Conservation (phyloP, 495 filamentous ascomycete genomes). For the Neurospora sp. region DNA sequence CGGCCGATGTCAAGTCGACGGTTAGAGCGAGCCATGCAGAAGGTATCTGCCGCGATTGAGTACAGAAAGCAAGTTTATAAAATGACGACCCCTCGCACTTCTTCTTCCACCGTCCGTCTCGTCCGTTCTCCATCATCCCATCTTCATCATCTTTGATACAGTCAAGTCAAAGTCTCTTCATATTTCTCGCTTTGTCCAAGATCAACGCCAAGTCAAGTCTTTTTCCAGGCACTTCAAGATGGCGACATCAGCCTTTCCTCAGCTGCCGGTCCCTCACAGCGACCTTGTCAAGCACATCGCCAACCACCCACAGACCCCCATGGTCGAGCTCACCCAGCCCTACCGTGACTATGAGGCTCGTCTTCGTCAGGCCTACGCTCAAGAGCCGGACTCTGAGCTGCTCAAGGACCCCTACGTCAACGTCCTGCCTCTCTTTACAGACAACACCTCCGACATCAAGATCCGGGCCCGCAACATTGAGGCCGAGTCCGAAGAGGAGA, state of each 20-base stretch:
- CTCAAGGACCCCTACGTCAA: conserved; percentile 55
- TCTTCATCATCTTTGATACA: background rate
- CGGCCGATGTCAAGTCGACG: background rate
- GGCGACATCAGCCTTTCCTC: conserved; percentile 26
- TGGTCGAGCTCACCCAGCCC: conserved; percentile 51
- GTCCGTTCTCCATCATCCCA: background rate
- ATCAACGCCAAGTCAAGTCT: background rate
- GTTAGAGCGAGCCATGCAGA: background rate
- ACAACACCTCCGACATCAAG: conserved; percentile 43
- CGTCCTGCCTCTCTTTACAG: conserved; percentile 57
- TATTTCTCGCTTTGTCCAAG: background rate
- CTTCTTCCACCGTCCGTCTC: background rate
- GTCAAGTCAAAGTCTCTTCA: background rate
- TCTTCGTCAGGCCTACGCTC: conserved; percentile 61
- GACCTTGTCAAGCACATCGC: conserved; percentile 37
- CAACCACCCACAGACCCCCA: conserved; percentile 40
- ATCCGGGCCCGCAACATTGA: conserved; percentile 53
- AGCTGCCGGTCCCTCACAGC: conserved; percentile 31
- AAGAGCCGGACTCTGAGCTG: conserved; percentile 48
- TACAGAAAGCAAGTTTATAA: background rate
- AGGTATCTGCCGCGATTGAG: background rate
- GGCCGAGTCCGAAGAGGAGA: conserved; percentile 47
- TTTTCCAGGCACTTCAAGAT: background rate
- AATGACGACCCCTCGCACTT: background rate
- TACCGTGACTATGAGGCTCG: conserved; percentile 59